phyloP scores from a whole-genome alignment of 2,329 filamentous ascomycete genomes.

The Sclerotinia nivalis region DNA sequence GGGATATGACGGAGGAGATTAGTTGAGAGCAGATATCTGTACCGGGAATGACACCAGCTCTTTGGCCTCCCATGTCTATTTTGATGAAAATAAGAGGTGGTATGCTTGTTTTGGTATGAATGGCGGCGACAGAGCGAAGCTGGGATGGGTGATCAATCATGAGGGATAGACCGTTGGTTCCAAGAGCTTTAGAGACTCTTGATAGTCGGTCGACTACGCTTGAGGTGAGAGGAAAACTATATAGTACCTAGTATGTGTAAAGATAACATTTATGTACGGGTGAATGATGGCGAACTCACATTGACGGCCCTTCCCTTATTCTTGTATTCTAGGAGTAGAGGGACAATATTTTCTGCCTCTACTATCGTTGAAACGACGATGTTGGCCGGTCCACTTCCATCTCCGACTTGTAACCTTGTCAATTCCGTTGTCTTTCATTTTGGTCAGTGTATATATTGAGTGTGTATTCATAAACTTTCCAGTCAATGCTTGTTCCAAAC shows the following conservation, averaged over 20 bases:
- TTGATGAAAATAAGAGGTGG: conserved; percentile 66
- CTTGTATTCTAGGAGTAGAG: conserved; percentile 60
- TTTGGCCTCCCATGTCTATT: conserved; percentile 70
- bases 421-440: conserved; percentile 62
- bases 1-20: conserved; percentile 48
- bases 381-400: conserved; percentile 48
- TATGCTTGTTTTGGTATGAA: conserved; percentile 47
- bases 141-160: conserved; percentile 71
- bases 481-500: background rate
- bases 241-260: conserved; percentile 43
- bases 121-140: conserved; percentile 51
- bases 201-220: conserved; percentile 62
- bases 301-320: conserved; percentile 56
- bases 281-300: conserved; percentile 45
- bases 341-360: conserved; percentile 68
- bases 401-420: conserved; percentile 68
- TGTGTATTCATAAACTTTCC: background rate
- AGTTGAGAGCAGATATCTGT: conserved; percentile 50
- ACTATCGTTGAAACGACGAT: conserved; percentile 73
- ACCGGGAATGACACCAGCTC: conserved; percentile 63
- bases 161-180: conserved; percentile 58
- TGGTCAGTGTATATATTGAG: conserved; percentile 28
- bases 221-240: conserved; percentile 68
- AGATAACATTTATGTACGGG: conserved; percentile 1
- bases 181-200: conserved; percentile 55